A percentile compares a stretch with the other conserved stretches of the same genome.
These are phyloP conservation scores for Neurospora pannonica DNA, from an alignment of 495 filamentous ascomycete genomes.

Conservation along the genomic window DNA sequence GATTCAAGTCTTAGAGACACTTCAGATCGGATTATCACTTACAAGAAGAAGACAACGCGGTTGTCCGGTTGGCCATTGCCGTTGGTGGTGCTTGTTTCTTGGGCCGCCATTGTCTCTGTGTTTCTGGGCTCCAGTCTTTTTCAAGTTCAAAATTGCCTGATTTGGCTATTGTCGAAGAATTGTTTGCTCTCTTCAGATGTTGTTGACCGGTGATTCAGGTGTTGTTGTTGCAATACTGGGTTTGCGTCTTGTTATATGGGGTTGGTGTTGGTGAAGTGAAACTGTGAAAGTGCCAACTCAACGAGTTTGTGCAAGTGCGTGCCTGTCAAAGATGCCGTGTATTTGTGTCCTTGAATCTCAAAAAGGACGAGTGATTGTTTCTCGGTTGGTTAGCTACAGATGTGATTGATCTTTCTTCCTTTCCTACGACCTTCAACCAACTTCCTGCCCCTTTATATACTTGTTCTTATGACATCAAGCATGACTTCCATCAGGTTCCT, in stretches of 20 bases:
- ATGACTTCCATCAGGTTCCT: not conserved
- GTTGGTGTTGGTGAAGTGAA: not conserved
- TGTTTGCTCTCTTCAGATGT: not conserved
- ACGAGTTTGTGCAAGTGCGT: not conserved
- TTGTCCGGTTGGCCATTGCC: conserved; percentile 13
- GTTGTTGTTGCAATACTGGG: not conserved
- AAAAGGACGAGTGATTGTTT: not conserved
- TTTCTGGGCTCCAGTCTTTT: too few species aligned
- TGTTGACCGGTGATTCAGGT: not conserved
- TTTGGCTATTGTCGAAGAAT: too few species aligned
- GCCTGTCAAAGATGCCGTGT: not conserved
- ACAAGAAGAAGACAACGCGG: conserved; percentile 38
- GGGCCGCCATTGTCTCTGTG: not conserved
- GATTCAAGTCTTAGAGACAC: not conserved
- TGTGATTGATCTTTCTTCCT: not conserved
- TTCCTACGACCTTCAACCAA: not conserved
- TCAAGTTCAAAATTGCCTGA: too few species aligned
- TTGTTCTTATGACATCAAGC: not conserved
- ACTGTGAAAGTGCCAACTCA: not conserved
- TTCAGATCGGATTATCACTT: conserved; percentile 7
- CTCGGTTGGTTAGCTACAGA: not conserved
- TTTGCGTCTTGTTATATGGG: not conserved
- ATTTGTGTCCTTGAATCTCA: not conserved
- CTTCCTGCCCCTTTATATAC: not conserved
- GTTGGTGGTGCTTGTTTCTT: not conserved